Base-by-base conservation (phyloP, 2,329 filamentous ascomycete genomes). In the Fonsecaea multimorphosa region DNA sequence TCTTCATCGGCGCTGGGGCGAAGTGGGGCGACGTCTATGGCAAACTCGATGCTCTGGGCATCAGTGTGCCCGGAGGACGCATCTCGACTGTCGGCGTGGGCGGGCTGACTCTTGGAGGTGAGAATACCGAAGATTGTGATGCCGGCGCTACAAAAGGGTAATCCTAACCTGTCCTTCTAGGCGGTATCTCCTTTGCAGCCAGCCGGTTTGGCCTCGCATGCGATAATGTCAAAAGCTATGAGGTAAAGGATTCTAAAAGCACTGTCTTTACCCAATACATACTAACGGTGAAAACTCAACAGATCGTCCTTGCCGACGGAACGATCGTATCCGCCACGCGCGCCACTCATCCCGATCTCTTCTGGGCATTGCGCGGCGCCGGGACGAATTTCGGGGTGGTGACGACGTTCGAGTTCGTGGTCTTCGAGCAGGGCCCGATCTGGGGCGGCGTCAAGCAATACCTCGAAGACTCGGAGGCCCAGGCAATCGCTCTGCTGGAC, bases 371-470 rank as follows among this genome's bases (percentile, higher is more conserved):
- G 16, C 44, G 44, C 44, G 44, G 44, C 19, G 44, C 19, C 1
- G 44, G 44, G 7, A 49, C 44, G 19, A 49, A 49, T 49, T 46
- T 49, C 44, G 44, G 44, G 44, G 4, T 49, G 19, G 44, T 49
- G 19, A 49, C 44, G 19, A 49, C 19, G 22, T 49, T 49, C 44
- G 44, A 49, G 22, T 49, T 49, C 19, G 44, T 22, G 3, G 44
- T 19, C 2, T 49, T 49, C 44, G 19, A 49, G 11, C 44, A 24
- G 44, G 9, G n/a, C 19, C 44, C 12, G 44, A 49, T 49, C 44
- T 49, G 44, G n/a, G 44, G 44, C 22, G 44, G 44, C 4, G 44
- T 49, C 11, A 49, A 49, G 22, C 44, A 49, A 24, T 49, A 49
- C 11, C 44, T 49, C 11, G 44, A 49, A 24, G 44, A 49, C 44